Evolutionary conservation across 1,284 basidiomycete species (phyloP), one percentile per base, ranked within the genome.

Genomic region (Sanghuangporus baumii): DNA sequence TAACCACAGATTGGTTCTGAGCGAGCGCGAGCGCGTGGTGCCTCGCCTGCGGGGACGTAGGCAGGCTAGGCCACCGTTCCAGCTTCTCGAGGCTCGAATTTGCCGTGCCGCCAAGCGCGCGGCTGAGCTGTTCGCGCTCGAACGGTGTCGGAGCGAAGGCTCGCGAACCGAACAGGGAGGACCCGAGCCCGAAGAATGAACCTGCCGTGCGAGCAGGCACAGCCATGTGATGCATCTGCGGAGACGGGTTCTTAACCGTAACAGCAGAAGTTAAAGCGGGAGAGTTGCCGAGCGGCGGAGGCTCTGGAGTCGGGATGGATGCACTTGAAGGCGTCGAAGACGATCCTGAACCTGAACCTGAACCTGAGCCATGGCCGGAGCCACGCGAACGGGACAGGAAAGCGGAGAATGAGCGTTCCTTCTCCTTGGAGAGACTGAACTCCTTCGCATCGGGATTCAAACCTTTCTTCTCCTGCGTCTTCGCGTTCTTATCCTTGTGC

Each of bases 371-470:
- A 20, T 59, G 47, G 14, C 46, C 38, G 7, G 43, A 46, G 6
- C 59, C 59, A 16, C 62, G 62, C 9, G 43, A 57, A 16, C 59
- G 62, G 18, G 52, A 56, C 51, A 64, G 62, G 16, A 60, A 48
- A 18, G 62, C 62, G 8, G 59, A 64, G 37, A 62, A 62, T 23
- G 64, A 52, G 20, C 64, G 60, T 57, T 60, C 64, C 41, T 61
- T 62, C 20, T 65, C 64, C 57, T 65, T 65, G 2, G 64, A 60
- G 47, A 61, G 60, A 59, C 60, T 73, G 68, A 76, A 76, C 11
- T 72, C 74, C 64, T 75, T 76, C 26, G 75, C 74, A 61, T 74
- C 74, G 2, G 75, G 75, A 57, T 76, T 76, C 60, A 76, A 70
- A 12, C 72, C 72, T 36, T 59, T 62, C 40, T 59, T 62, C 54